Conservation (phyloP, 139 green algal species). For the Haematococcus lacustris region DNA sequence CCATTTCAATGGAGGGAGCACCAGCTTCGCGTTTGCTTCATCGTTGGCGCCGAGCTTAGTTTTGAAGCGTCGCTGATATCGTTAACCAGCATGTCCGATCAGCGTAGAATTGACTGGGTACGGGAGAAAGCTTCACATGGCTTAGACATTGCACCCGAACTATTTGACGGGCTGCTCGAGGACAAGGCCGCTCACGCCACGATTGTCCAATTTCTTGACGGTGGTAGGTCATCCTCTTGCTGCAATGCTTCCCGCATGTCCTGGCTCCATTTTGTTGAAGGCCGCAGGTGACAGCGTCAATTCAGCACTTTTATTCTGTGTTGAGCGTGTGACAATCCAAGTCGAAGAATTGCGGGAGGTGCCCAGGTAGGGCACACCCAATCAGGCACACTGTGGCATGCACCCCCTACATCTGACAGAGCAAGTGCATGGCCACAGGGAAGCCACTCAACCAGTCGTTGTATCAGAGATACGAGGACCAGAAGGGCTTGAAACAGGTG, state of each 20-base stretch:
- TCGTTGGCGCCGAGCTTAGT: too few relatives aligned
- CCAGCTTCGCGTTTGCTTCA: neutral
- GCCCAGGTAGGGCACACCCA: too few relatives aligned
- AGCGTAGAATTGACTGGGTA: slow-evolving; percentile 23
- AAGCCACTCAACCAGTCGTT: neutral
- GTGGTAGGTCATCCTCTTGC: slow-evolving; percentile 13
- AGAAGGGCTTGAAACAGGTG: slow-evolving; percentile 2
- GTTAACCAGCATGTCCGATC: slow-evolving; percentile 2
- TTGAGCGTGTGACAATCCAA: slow-evolving; percentile 29
- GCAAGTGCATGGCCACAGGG: neutral
- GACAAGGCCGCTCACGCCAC: neutral
- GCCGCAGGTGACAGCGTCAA: slow-evolving; percentile 8
- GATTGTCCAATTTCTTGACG: slow-evolving; percentile 31
- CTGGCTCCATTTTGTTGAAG: neutral
- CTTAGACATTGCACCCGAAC: slow-evolving; percentile 10
- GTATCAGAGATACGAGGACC: neutral
- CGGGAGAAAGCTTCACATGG: slow-evolving; percentile 25
- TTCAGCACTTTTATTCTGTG: slow-evolving; percentile 23
- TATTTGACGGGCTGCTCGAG: slow-evolving; percentile 23
- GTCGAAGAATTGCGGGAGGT: slow-evolving; percentile 34
- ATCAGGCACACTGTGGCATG: too few relatives aligned
- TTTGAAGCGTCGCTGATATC: too few relatives aligned
- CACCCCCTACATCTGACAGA: too few relatives aligned
- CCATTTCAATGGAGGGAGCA: neutral
- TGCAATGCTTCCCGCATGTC: neutral